These are phyloP conservation scores for Wickerhamiella qilinensis DNA, from an alignment of 805 yeast genomes.

Conservation along the genomic window DNA sequence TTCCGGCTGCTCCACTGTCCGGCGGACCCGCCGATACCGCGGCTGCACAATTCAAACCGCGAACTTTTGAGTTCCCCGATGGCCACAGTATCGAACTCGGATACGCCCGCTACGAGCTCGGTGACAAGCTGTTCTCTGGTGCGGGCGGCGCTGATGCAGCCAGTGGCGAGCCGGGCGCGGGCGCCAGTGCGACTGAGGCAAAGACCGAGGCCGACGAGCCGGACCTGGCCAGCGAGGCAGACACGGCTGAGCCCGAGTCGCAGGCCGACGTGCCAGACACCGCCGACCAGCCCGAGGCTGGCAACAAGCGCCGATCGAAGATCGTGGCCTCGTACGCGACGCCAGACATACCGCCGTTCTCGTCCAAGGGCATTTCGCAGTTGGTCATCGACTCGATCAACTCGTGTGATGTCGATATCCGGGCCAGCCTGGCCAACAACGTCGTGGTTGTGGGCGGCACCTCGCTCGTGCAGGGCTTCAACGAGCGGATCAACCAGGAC, in stretches of 20 bases:
- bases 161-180: slow-evolving; percentile 9
- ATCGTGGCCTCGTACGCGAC: neutral
- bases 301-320: slow-evolving; percentile 3
- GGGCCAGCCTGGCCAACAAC: slow-evolving; percentile 78
- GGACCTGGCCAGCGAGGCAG: slow-evolving; percentile 7
- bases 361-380: slow-evolving; percentile 33
- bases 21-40: slow-evolving; percentile 17
- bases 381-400: slow-evolving; percentile 36
- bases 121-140: slow-evolving; percentile 64
- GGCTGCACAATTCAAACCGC: slow-evolving; percentile 1
- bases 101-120: slow-evolving; percentile 42
- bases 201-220: slow-evolving; percentile 16
- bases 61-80: slow-evolving; percentile 44
- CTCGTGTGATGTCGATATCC: slow-evolving; percentile 63
- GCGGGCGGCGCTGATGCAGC: too few relatives aligned
- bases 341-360: slow-evolving; percentile 7
- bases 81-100: slow-evolving; percentile 52
- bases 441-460: slow-evolving; percentile 77
- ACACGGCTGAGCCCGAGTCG: slow-evolving; percentile 4
- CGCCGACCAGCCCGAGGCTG: slow-evolving; percentile 4
- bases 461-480: slow-evolving; percentile 65
- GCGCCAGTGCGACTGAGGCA: neutral
- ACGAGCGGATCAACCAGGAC: slow-evolving; percentile 60
- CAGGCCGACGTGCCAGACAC: slow-evolving; percentile 5
- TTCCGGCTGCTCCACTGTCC: slow-evolving; percentile 24